Base-by-base conservation (phyloP, 306 rosid genomes). In the Nissolia schottii region DNA sequence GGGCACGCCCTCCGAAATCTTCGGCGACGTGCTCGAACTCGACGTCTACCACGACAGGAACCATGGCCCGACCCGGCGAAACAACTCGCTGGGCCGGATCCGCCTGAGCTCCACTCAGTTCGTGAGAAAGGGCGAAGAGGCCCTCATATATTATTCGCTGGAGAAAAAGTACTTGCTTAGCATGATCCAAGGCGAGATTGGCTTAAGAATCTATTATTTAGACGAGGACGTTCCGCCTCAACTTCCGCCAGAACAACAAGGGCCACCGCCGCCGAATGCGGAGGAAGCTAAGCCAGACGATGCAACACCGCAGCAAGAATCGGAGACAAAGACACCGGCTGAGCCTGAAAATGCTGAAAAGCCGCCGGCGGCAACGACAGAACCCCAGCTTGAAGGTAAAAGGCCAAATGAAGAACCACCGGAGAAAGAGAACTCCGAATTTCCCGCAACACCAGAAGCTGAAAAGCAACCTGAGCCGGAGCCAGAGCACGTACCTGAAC, bases 71-170 rank as follows among this genome's bases (percentile, higher is more conserved):
- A 93, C 92, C 0, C 74, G 85, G 18, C 25, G 96, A 62, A 81
- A 70, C 79, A 87, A 84, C 77, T 90, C 88, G 4, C 59, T 93
- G 10, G 97, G 98, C 5, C 73, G 88, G 43, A 41, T 93, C 37
- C 81, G 89, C 10, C 35, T 93, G 66, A 75, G 82, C 20, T 87
- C 97, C 5, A 50, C 86, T 0, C 96, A 89, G 75, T 86, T 93
- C 45, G 98, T 93, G 4, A 56, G 51, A 23, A 93, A 86, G 65
- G 98, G 96, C 5, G 98, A 93, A 77, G 98, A 93, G 75, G 97
- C 98, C 28, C 64, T 93, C 74, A 87, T 93, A 10, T 91, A 93
- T 34, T 87, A 81, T 23, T 75, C 71, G 5, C 55, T 93, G 71
- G 82, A 91, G 75, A 93, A 83, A 86, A 93, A 87, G 75, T 60